These are phyloP conservation scores for Mycocentrospora acerina DNA, from an alignment of 2,329 filamentous ascomycete species.

Conservation along the genomic window DNA sequence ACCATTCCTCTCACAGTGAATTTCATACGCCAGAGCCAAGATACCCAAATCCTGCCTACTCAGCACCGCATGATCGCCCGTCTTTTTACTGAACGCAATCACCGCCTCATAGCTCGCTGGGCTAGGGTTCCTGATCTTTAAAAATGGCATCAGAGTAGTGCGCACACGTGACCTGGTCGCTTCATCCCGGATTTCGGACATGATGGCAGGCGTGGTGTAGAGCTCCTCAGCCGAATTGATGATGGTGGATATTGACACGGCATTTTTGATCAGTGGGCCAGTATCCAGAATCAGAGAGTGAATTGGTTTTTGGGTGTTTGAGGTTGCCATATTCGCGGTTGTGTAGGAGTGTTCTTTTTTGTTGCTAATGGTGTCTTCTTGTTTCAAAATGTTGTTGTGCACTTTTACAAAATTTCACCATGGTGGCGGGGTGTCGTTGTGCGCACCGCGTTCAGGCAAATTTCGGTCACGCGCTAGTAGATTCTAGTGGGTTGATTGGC, in stretches of 20 bases:
- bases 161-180: conserved; percentile 79
- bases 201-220: conserved; percentile 76
- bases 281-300: conserved; percentile 87
- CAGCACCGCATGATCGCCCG: conserved; percentile 84
- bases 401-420: conserved; percentile 15
- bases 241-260: conserved; percentile 80
- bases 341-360: background rate
- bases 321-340: conserved; percentile 22
- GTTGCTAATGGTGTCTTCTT: background rate
- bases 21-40: conserved; percentile 85
- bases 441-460: too few species aligned
- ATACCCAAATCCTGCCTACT: conserved; percentile 88
- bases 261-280: conserved; percentile 90
- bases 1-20: conserved; percentile 90
- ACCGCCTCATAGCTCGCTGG: conserved; percentile 78
- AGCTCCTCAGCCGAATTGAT: conserved; percentile 68
- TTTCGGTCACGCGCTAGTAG: too few species aligned
- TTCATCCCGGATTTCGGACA: conserved; percentile 84
- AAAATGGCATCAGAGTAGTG: conserved; percentile 80
- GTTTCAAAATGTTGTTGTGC: background rate
- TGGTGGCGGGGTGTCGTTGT: conserved; percentile 17
- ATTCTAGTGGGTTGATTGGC: too few species aligned
- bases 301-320: conserved; percentile 61
- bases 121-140: conserved; percentile 73
- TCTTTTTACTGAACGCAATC: conserved; percentile 81